Percentiles rank a stretch among this genome's conserved stretches.
phyloP scores from a whole-genome alignment of 2,329 filamentous ascomycete species.

The Verticillium nubilum region DNA sequence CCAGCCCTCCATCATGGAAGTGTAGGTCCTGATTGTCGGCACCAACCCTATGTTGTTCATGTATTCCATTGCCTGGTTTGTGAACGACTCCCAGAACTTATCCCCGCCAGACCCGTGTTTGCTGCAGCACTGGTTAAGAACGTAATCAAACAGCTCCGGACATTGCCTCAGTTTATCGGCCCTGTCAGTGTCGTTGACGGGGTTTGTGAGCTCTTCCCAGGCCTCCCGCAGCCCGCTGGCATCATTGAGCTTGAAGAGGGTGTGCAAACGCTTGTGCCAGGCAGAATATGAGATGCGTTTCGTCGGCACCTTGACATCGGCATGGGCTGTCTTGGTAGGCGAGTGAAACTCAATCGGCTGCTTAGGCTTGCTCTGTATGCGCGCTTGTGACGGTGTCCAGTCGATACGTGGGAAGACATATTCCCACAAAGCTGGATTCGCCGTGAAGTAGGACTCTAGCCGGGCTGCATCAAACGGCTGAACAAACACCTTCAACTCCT shows the following conservation, averaged over 20 bases:
- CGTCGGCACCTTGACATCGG: not conserved
- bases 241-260: slow-evolving; percentile 6
- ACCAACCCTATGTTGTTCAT: slow-evolving; percentile 43
- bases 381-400: slow-evolving; percentile 5
- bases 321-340: not conserved
- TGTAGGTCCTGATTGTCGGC: slow-evolving; percentile 64
- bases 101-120: slow-evolving; percentile 2
- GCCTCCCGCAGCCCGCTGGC: slow-evolving; percentile 1
- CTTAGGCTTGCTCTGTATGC: slow-evolving; percentile 1
- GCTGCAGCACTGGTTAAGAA: slow-evolving; percentile 32
- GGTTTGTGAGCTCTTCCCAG: slow-evolving; percentile 25
- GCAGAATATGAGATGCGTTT: slow-evolving; percentile 4
- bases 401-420: slow-evolving; percentile 6
- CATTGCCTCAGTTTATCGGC: slow-evolving; percentile 22
- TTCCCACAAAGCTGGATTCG: slow-evolving; percentile 4
- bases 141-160: slow-evolving; percentile 31
- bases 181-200: slow-evolving; percentile 18
- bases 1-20: slow-evolving; percentile 67
- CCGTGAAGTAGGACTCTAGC: slow-evolving; percentile 5
- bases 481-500: slow-evolving; percentile 5
- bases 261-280: slow-evolving; percentile 9
- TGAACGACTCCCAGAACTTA: slow-evolving; percentile 3
- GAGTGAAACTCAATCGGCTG: not conserved
- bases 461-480: slow-evolving; percentile 7
- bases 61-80: slow-evolving; percentile 26